Evolutionary conservation across 2,329 filamentous ascomycete species (phyloP), one percentile per base, ranked within the genome.

Genomic region (Sporothrix mexicana): DNA sequence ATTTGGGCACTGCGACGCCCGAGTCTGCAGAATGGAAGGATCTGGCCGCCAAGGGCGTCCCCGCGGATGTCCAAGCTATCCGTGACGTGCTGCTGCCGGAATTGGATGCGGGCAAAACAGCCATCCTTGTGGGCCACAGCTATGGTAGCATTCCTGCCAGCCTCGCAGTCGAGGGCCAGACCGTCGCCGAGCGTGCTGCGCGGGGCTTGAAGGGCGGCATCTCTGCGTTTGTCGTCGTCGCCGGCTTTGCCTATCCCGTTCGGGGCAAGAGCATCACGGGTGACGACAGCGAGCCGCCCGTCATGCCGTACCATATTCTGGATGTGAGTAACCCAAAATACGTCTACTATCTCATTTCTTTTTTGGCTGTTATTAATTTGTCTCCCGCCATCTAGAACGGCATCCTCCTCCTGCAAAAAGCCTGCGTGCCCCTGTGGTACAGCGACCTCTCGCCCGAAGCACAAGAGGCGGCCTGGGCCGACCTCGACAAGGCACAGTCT

Each of bases 331-430:
- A 61, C 30, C 13, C 30, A 7, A 59, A 3, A 25, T 30, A 25
- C 8, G 17, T 36, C 12, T 36, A 3, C 55, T 57, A 23, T 57
- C n/a, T n/a, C n/a, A n/a, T 53, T 9, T 53, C 9, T 23, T 59
- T 36, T 7, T 36, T 36, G 30, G 30, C 30, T 36, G 30, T 36
- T 59, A 59, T 7, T 59, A 17, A 59, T 59, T 36, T 36, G 57
- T 36, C 57, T 17, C 25, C 25, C 57, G n/a, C 23, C 13, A 9
- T 36, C 5, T 30, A 61, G 57, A 61, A 61, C 25, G 57, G 57
- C 57, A 61, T 61, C 23, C 57, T 61, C 57, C 57, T 41, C 25
- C 57, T 61, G 25, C 25, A 61, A 61, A 61, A 61, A 61, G 25
- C n/a, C 25, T 15, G 13, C 15, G 25, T 61, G 36, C 57, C 57